Base-by-base conservation (phyloP, 1,284 basidiomycete species). In the Phenoliferia sp. region DNA sequence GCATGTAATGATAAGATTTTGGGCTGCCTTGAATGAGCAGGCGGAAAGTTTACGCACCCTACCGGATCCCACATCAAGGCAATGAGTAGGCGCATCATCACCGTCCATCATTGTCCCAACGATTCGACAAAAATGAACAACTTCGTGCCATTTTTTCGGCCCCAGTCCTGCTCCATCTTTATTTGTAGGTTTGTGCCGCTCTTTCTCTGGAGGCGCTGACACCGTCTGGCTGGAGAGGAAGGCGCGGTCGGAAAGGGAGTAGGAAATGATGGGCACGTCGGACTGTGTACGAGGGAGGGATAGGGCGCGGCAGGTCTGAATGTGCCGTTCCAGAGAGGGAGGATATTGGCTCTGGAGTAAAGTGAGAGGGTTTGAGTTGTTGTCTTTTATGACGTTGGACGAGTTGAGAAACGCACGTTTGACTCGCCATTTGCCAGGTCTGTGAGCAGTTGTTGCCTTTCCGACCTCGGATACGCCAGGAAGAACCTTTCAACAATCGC, bases 61-160 rank as follows among this genome's bases (percentile, higher is more conserved):
- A 3, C 72, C 72, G 0, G 69, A 71, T 0, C 72, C 72, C 16
- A 73, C 72, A 17, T 73, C 72, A 7, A 73, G 54, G 26, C 61
- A 67, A 33, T 71, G 64, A n/a, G 60, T 61, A 2, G 63, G 19
- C 19, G n/a, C 6, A n/a, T 22, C 34, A 7, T 31, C 15, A 5
- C 33, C 31, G 3, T 26, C 34, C 1, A 61, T 28, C 12, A 73
- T 33, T 17, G 63, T 36, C 2, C 28, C 22, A 22, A 69, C 72
- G 19, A 50, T 17, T 2, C 16, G 9, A 6, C 26, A 68, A 60
- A 73, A 64, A 34, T 56, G 22, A 17, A 61, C 64, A 3, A 69
- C 67, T 48, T 73, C 72, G 58, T 73, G 72, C 2, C 52, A 52
- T 52, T 73, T 73, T 56, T 73, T 73, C 17, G 72, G 72, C 12